These are phyloP conservation scores for Salvia splendens DNA, from an alignment of 257 asterid genomes.

Conservation along the genomic window DNA sequence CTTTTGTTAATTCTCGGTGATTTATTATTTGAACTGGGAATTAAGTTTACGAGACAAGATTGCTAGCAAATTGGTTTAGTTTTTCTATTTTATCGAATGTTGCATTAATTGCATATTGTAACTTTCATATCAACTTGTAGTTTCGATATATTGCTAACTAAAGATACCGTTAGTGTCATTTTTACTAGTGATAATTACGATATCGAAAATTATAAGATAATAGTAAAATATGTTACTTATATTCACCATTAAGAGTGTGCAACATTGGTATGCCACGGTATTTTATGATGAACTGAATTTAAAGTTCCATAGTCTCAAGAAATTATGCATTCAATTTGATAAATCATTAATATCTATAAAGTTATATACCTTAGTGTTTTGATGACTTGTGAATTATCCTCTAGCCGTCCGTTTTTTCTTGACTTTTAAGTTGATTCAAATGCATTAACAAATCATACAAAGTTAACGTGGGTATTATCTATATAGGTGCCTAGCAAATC, in stretches of 20 bases:
- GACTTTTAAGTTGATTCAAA: slow-evolving; percentile 2
- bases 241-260: too few relatives aligned
- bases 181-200: not conserved
- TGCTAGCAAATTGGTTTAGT: too few relatives aligned
- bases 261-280: too few relatives aligned
- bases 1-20: not conserved
- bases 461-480: slow-evolving; percentile 1
- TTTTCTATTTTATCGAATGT: too few relatives aligned
- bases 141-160: not conserved
- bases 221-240: too few relatives aligned
- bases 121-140: not conserved
- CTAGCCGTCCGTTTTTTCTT: not conserved
- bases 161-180: not conserved
- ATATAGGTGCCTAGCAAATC: not conserved
- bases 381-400: not conserved
- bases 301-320: not conserved
- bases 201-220: too few relatives aligned
- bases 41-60: slow-evolving; percentile 13
- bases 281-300: not conserved
- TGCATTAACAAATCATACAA: not conserved
- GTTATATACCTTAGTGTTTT: not conserved
- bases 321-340: too few relatives aligned
- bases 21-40: not conserved
- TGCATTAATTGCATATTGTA: not conserved
- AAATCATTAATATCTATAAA: too few relatives aligned